These are phyloP conservation scores for Trypanosoma avium DNA, from an alignment of 208 protist species.

Conservation along the genomic window DNA sequence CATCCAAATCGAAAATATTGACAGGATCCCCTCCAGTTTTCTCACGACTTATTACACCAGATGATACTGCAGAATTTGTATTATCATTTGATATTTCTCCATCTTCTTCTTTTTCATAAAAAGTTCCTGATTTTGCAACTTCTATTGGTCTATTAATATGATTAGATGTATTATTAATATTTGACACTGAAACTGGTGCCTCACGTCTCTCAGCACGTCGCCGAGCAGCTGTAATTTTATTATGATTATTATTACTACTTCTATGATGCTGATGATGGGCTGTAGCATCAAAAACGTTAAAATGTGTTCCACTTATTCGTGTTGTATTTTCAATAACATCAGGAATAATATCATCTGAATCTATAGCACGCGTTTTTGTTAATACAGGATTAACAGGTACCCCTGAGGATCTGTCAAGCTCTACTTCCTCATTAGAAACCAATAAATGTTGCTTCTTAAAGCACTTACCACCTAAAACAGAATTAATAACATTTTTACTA, in stretches of 20 bases:
- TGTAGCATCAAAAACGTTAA: conserved; percentile 61
- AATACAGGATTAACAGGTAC: conserved; percentile 31
- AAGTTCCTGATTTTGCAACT: too few relatives aligned
- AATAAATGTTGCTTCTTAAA: conserved; percentile 23
- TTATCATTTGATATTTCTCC: neutral
- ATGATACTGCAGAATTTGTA: neutral
- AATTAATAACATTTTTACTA: neutral
- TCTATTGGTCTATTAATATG: too few relatives aligned
- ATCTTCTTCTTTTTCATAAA: too few relatives aligned
- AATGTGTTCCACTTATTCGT: neutral
- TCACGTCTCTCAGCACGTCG: neutral
- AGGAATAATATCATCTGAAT: conserved; percentile 42
- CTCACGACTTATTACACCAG: neutral
- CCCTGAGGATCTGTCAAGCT: conserved; percentile 18
- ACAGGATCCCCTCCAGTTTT: conserved; percentile 10
- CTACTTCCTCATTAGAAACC: conserved; percentile 5
- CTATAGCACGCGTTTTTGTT: conserved; percentile 40
- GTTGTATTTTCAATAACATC: neutral
- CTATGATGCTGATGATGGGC: conserved; percentile 34
- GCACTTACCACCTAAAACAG: neutral
- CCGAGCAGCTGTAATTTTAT: neutral
- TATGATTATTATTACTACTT: conserved; percentile 31
- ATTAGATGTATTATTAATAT: too few relatives aligned
- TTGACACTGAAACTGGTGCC: too few relatives aligned
- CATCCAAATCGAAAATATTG: too few relatives aligned